Base-by-base conservation (phyloP, 148 eudicot species). In the Persicaria maculosa region DNA sequence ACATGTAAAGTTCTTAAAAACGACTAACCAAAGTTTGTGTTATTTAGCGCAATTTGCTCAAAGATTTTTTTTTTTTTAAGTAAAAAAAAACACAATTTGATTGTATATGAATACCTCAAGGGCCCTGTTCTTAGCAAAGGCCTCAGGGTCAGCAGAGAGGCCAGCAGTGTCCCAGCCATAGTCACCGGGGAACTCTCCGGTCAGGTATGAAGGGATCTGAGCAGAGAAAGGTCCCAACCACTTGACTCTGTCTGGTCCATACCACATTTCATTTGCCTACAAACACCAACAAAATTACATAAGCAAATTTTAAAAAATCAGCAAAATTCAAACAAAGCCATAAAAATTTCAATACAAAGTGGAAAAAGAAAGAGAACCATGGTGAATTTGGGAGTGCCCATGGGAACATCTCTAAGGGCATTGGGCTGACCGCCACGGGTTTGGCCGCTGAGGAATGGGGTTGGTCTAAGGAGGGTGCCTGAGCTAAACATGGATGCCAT, bases 141-240 rank as follows among this genome's bases (percentile, higher is more conserved):
- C 98, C 83, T 93, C 98, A 7, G 98, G 98, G 75, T 93, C 97
- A 71, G 97, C 98, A 8, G 94, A 93, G 40, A 93, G 87, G 5
- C 98, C 97, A 77, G 98, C 97, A 77, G 97, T 93, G 81, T 93
- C 98, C 98, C 98, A 93, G 0, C 98, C 97, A 31, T 93, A 93
- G 72, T 93, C 98, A 50, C 98, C 98, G 2, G 97, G 98, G 53
- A 91, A 93, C 77, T 93, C 97, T 64, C 97, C 97, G 3, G 77
- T 93, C 74, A 93, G 69, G 87, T 91, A 91, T 0, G 97, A 86
- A 7, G 97, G 98, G 46, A 97, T 93, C 74, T 93, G 98, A 75
- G 98, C 98, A 53, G 98, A 93, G 74, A 93, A 93, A 46, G 97
- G 97, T 72, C 97, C 97, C 84, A 91, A 83, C 81, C 89, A 91